Evolutionary conservation across 345 rosid species (phyloP).

Genomic region (Eucalyptus curtisii): DNA sequence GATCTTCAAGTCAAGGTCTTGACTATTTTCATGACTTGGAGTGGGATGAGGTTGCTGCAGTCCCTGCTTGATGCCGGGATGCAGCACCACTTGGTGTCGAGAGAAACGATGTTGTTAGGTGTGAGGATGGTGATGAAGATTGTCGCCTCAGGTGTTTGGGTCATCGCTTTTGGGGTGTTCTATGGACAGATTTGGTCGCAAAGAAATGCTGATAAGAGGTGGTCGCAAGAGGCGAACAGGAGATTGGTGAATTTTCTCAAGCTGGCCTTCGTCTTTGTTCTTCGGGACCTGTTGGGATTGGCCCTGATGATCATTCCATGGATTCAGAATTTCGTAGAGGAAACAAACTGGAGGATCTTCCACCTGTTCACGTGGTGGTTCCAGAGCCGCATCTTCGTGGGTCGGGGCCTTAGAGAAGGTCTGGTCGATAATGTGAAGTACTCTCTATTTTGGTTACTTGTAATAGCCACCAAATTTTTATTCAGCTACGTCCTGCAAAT

Average conservation of each 20-base stretch:
- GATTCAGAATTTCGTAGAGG: constrained; percentile 66
- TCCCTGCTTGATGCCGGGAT: constrained; percentile 76
- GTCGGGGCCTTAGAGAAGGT: constrained; percentile 89
- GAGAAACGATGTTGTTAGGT: constrained; percentile 40
- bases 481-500: constrained; percentile 84
- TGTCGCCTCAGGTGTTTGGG: constrained; percentile 53
- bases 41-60: constrained; percentile 52
- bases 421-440: constrained; percentile 61
- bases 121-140: constrained; percentile 70
- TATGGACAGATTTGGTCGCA: constrained; percentile 76
- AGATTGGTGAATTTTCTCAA: constrained; percentile 51
- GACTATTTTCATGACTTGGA: constrained; percentile 80
- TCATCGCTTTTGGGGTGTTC: constrained; percentile 48
- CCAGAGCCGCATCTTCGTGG: constrained; percentile 60
- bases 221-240: constrained; percentile 54
- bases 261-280: constrained; percentile 48
- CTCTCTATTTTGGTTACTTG: constrained; percentile 56
- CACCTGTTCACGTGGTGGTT: constrained; percentile 86
- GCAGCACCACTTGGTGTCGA: constrained; percentile 72
- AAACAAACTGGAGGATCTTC: constrained; percentile 45
- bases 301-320: constrained; percentile 67
- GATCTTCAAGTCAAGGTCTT: constrained; percentile 59
- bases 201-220: constrained; percentile 38
- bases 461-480: constrained; percentile 57
- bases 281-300: constrained; percentile 67